These are phyloP conservation scores for Sclerotinia spermophila DNA, from an alignment of 2,329 filamentous ascomycete species.

Conservation along the genomic window DNA sequence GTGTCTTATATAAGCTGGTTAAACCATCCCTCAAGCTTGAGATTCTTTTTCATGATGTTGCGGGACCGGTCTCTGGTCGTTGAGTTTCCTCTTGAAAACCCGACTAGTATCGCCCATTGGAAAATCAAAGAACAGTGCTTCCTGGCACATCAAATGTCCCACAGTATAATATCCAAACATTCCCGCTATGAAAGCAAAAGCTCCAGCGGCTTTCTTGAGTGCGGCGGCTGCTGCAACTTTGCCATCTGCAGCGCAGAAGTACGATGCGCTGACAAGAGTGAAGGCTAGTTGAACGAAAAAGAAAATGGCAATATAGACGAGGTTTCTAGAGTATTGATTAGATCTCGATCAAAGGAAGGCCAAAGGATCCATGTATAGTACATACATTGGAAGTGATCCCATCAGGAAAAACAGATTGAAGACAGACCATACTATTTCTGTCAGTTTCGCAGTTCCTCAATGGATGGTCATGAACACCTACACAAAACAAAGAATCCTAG, in stretches of 20 bases:
- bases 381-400: slow-evolving; percentile 40
- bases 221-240: slow-evolving; percentile 36
- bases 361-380: not conserved
- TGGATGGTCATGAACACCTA: not conserved
- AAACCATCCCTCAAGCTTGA: not conserved
- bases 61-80: not conserved
- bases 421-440: not conserved
- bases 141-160: slow-evolving; percentile 43
- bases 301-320: slow-evolving; percentile 49
- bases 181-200: slow-evolving; percentile 37
- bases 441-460: not conserved
- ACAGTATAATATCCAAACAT: slow-evolving; percentile 47
- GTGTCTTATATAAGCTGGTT: too few species aligned
- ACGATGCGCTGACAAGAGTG: slow-evolving; percentile 42
- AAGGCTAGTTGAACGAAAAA: slow-evolving; percentile 46
- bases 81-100: slow-evolving; percentile 39
- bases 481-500: not conserved
- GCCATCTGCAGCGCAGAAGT: slow-evolving; percentile 46
- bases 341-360: not conserved
- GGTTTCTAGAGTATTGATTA: slow-evolving; percentile 32
- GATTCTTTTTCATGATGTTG: not conserved
- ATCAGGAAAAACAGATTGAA: slow-evolving; percentile 40
- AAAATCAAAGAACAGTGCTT: slow-evolving; percentile 39
- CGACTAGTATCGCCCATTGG: slow-evolving; percentile 44
- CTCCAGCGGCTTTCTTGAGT: slow-evolving; percentile 26